A percentile compares a stretch with the other conserved stretches of the same genome.
phyloP scores from a whole-genome alignment of 345 rosid genomes.

The Hypericum perforatum region DNA sequence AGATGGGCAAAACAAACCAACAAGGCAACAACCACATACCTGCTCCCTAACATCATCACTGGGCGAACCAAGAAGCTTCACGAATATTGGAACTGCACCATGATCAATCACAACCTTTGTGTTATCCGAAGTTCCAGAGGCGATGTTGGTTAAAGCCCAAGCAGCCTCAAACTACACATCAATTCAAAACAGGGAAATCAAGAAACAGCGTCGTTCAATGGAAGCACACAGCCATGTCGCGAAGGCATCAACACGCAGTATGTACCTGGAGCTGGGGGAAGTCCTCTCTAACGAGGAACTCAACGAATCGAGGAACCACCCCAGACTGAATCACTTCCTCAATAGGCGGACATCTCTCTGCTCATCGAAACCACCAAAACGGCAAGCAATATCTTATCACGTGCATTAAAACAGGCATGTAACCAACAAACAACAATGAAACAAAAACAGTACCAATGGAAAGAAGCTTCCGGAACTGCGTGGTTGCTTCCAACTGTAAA shows the following conservation, averaged over 20 bases:
- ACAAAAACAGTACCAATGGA: conserved; percentile 12
- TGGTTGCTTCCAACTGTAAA: conserved; percentile 19
- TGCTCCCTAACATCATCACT: conserved; percentile 23
- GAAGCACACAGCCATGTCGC: neutral
- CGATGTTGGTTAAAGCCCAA: conserved; percentile 24
- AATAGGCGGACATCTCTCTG: conserved; percentile 20
- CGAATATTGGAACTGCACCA: conserved; percentile 21
- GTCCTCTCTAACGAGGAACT: conserved; percentile 20
- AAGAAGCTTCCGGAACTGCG: conserved; percentile 21
- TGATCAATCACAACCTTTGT: conserved; percentile 20
- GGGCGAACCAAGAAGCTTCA: conserved; percentile 17
- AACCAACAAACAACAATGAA: neutral
- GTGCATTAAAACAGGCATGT: neutral
- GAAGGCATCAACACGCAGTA: neutral
- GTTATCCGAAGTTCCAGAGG: conserved; percentile 26
- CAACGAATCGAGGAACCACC: conserved; percentile 23
- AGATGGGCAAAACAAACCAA: neutral
- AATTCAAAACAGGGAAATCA: neutral
- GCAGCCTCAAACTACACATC: conserved; percentile 19
- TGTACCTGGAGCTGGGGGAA: conserved; percentile 28
- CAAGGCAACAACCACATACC: conserved; percentile 7
- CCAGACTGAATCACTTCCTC: conserved; percentile 23
- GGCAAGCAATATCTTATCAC: neutral
- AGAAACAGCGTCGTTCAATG: neutral
- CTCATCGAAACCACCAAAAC: neutral